Evolutionary conservation across 1,284 basidiomycete species (phyloP), one percentile per base, ranked within the genome.

Genomic region (Sporisorium sorghi): DNA sequence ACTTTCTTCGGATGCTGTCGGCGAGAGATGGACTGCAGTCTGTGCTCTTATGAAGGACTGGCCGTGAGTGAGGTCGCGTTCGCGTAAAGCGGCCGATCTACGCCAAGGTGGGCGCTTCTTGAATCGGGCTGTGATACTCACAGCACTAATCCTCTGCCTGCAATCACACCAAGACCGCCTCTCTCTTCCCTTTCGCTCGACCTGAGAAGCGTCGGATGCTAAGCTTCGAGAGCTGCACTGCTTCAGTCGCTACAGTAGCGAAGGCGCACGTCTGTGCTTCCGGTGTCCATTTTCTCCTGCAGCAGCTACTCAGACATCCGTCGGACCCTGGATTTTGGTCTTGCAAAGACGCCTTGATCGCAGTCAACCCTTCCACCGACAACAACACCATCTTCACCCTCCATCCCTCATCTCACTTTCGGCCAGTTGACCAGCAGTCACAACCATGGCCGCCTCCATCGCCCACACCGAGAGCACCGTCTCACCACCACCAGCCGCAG

Each of bases 401-500:
- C 42, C 37, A 15, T 21, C 15, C 4, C 28, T n/a, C 14, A 19
- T 26, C 3, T 17, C 24, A n/a, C 30, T n/a, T n/a, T n/a, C n/a
- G n/a, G n/a, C n/a, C n/a, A n/a, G n/a, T n/a, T n/a, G n/a, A n/a
- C n/a, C n/a, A n/a, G n/a, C n/a, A n/a, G n/a, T n/a, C n/a, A 10
- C 28, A 30, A 55, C 2, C n/a, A 64, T 64, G 67, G 49, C 61
- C 5, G 39, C 57, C 3, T 52, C 67, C 5, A 49, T 39, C 23
- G 26, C 58, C 12, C 39, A 35, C 35, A 37, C 15, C 39, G 58
- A 64, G 21, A 35, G 24, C 23, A 53, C 49, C 6, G 17, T 64
- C 49, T 60, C 60, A 9, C 57, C 61, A 15, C 55, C 59, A 1
- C 46, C 55, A 15, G 15, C 35, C 9, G 5, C 28, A 28, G n/a